Conservation (phyloP, 805 yeast species). For the Metschnikowia amazonensis region DNA sequence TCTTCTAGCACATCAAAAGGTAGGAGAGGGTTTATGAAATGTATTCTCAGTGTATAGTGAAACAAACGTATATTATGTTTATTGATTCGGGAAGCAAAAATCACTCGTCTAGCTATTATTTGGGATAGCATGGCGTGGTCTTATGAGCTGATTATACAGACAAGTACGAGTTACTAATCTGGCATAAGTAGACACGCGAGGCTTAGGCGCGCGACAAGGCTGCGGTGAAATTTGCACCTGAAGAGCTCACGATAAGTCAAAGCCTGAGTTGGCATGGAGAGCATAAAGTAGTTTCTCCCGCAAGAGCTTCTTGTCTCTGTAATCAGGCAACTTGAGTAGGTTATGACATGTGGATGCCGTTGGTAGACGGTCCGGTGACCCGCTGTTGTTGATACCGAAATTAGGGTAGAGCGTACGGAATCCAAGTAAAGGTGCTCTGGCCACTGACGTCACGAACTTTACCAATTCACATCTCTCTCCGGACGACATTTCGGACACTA, state of each 20-base stretch:
- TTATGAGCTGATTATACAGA: background rate
- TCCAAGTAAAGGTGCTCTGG: slow-evolving; percentile 88
- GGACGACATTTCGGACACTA: slow-evolving; percentile 61
- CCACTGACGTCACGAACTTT: slow-evolving; percentile 88
- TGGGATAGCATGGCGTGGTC: background rate
- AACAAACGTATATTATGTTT: background rate
- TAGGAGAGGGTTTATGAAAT: slow-evolving; percentile 33
- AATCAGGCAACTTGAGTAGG: slow-evolving; percentile 80
- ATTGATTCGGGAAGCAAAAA: background rate
- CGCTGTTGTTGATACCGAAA: slow-evolving; percentile 76
- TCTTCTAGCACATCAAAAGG: slow-evolving; percentile 42
- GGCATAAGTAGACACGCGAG: background rate
- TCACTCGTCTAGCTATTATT: background rate
- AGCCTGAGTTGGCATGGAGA: slow-evolving; percentile 79
- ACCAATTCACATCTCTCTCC: slow-evolving; percentile 64
- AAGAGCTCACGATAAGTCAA: slow-evolving; percentile 51
- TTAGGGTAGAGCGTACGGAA: slow-evolving; percentile 59
- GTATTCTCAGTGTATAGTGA: background rate
- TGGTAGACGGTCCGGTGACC: slow-evolving; percentile 62
- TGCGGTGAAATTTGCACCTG: background rate
- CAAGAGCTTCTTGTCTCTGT: slow-evolving; percentile 41
- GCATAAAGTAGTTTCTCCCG: slow-evolving; percentile 68
- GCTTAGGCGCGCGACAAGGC: slow-evolving; percentile 2
- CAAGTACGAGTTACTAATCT: background rate
- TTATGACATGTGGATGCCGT: slow-evolving; percentile 94